These are phyloP conservation scores for Sordaria brevicollis DNA, from an alignment of 495 filamentous ascomycete species.

Conservation along the genomic window DNA sequence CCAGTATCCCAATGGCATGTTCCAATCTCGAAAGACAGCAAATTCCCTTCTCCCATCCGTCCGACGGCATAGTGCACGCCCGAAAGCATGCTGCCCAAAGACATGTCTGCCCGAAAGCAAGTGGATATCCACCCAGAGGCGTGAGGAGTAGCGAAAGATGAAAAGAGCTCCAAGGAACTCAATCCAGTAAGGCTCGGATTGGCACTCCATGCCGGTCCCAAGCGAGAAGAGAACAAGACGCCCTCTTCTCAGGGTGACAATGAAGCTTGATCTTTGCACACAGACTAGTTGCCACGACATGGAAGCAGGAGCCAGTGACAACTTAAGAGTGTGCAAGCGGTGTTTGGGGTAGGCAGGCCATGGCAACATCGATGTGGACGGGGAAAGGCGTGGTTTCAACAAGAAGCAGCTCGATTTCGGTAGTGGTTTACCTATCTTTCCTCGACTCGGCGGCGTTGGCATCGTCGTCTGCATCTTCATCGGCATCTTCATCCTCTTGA, in stretches of 20 bases:
- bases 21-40: background rate
- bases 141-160: background rate
- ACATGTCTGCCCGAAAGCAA: background rate
- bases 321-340: constrained; percentile 82
- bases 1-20: background rate
- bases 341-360: background rate
- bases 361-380: background rate
- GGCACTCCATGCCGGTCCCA: constrained; percentile 12
- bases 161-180: constrained; percentile 8
- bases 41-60: background rate
- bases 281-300: constrained; percentile 89
- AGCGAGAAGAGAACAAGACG: constrained; percentile 32
- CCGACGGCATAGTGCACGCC: background rate
- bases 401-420: background rate
- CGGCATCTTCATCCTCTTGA: constrained; percentile 54
- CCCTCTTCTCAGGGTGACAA: constrained; percentile 22
- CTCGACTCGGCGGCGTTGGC: constrained; percentile 12
- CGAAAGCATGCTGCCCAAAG: background rate
- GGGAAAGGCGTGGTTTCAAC: background rate
- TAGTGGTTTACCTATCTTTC: constrained; percentile 12
- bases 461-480: constrained; percentile 49
- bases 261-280: constrained; percentile 70
- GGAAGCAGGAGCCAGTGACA: constrained; percentile 58
- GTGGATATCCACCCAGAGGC: background rate
- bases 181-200: constrained; percentile 5